phyloP scores from a whole-genome alignment of 768 basidiomycete genomes.

The Trametes sanguinea region DNA sequence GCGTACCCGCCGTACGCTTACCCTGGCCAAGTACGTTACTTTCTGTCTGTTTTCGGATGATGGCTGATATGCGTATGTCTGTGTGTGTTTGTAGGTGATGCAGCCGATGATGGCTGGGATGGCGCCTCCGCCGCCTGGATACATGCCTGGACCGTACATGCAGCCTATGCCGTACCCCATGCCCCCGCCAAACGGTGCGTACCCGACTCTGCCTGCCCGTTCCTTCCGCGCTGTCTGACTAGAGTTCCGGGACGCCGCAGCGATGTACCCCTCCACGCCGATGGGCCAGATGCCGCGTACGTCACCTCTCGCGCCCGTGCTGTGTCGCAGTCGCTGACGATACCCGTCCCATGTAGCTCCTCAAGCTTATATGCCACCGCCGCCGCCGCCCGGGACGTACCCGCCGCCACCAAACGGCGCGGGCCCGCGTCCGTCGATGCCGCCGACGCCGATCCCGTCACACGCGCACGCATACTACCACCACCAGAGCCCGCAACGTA shows the following conservation, averaged over 20 bases:
- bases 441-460: slow-evolving; percentile 85
- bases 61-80: neutral
- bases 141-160: slow-evolving; percentile 82
- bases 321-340: neutral
- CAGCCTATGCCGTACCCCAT: slow-evolving; percentile 85
- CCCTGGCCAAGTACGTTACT: slow-evolving; percentile 63
- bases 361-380: slow-evolving; percentile 77
- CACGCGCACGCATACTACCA: slow-evolving; percentile 89
- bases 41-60: no score
- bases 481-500: slow-evolving; percentile 82
- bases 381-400: slow-evolving; percentile 75
- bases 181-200: slow-evolving; percentile 73
- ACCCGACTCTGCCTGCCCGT: neutral
- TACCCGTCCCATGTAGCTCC: slow-evolving; percentile 44
- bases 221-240: slow-evolving; percentile 14
- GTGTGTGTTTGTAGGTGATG: slow-evolving; percentile 13
- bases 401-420: slow-evolving; percentile 78
- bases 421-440: slow-evolving; percentile 84
- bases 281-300: slow-evolving; percentile 90
- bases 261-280: slow-evolving; percentile 79
- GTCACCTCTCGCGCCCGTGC: slow-evolving; percentile 29
- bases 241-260: slow-evolving; percentile 36
- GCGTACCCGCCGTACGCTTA: slow-evolving; percentile 76
- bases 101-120: slow-evolving; percentile 87
- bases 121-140: slow-evolving; percentile 79